These are phyloP conservation scores for Polysphondylium violaceum DNA, from an alignment of 78 protist genomes.

Conservation along the genomic window DNA sequence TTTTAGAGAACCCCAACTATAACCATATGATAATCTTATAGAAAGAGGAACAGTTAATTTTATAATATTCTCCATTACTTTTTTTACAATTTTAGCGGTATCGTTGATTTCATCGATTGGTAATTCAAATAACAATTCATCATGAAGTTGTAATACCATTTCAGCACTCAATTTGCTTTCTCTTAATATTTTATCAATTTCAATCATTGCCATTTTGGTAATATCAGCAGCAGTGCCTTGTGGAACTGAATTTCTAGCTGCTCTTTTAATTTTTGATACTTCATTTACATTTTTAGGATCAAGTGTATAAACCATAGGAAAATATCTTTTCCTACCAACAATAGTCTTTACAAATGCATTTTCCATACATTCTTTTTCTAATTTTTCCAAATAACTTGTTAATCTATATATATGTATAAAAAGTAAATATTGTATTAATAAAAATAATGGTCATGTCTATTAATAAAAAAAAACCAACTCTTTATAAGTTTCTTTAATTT, in stretches of 20 bases:
- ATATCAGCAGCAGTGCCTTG: slow-evolving; percentile 92
- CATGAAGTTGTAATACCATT: slow-evolving; percentile 84
- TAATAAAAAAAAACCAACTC: too few species aligned
- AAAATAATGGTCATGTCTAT: too few species aligned
- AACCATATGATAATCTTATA: slow-evolving; percentile 44
- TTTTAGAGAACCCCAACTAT: slow-evolving; percentile 61
- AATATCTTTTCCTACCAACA: too few species aligned
- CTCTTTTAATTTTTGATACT: slow-evolving; percentile 42
- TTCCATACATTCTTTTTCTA: too few species aligned
- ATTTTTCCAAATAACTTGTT: slow-evolving; percentile 61
- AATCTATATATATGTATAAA: slow-evolving; percentile 34
- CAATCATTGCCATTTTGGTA: slow-evolving; percentile 80
- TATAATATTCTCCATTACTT: slow-evolving; percentile 54
- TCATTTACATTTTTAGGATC: neutral
- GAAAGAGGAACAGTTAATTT: slow-evolving; percentile 43
- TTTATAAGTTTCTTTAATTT: slow-evolving; percentile 33
- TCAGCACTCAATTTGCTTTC: neutral
- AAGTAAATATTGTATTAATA: too few species aligned
- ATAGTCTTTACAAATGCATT: too few species aligned
- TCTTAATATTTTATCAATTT: slow-evolving; percentile 10
- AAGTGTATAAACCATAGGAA: neutral
- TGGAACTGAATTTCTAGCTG: slow-evolving; percentile 75
- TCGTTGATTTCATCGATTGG: slow-evolving; percentile 1
- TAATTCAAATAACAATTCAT: slow-evolving; percentile 87
- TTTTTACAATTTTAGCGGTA: slow-evolving; percentile 15